Evolutionary conservation across 2,329 filamentous ascomycete genomes (phyloP).

Genomic region (Pseudogymnoascus sp.): DNA sequence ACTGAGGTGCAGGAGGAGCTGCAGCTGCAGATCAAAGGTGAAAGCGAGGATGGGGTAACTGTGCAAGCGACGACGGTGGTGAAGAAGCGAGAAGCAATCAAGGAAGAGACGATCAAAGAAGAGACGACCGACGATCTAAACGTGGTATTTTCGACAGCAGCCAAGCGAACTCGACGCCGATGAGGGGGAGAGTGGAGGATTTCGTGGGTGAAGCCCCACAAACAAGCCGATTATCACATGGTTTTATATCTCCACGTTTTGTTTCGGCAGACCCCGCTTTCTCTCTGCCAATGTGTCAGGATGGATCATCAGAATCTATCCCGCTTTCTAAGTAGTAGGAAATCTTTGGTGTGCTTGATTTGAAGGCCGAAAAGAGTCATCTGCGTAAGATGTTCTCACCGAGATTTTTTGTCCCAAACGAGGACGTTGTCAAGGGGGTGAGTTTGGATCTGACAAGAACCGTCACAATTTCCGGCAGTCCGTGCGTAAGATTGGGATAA

Average conservation of each 20-base stretch:
- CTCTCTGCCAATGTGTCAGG: not conserved
- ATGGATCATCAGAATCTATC: not conserved
- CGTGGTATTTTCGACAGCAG: not conserved
- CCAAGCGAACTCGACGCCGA: not conserved
- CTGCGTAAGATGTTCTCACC: not conserved
- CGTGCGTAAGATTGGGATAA: conserved; percentile 2
- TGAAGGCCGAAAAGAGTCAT: not conserved
- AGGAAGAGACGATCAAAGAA: conserved; percentile 6
- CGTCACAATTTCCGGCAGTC: conserved; percentile 1
- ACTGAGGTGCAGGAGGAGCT: conserved; percentile 37
- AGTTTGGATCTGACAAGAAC: not conserved
- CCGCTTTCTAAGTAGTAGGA: not conserved
- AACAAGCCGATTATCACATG: conserved; percentile 1
- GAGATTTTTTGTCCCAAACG: not conserved
- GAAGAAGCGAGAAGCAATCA: conserved; percentile 15
- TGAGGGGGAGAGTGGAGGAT: not conserved
- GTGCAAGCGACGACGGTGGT: conserved; percentile 2
- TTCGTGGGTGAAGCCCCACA: not conserved
- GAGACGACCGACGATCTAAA: conserved; percentile 7
- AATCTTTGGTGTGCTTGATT: conserved; percentile 1
- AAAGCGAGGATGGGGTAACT: conserved; percentile 13
- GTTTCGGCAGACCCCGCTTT: conserved; percentile 5
- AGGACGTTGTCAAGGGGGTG: not conserved
- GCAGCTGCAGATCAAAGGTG: conserved; percentile 28
- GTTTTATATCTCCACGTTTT: not conserved